Conservation (phyloP, 495 filamentous ascomycete species). For the Tuber brumale region DNA sequence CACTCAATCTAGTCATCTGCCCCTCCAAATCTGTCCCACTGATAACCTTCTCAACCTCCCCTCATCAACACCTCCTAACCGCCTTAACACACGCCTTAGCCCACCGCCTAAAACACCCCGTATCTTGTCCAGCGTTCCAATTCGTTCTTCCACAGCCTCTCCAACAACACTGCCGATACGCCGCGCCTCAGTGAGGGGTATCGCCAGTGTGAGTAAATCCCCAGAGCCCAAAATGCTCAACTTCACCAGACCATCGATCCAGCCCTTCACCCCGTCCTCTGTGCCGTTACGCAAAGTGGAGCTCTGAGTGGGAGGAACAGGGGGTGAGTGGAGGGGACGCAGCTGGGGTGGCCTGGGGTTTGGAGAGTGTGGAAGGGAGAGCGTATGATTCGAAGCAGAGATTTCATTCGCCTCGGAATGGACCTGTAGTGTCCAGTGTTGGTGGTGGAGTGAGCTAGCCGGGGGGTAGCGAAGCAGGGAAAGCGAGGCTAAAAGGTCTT, state of each 20-base stretch:
- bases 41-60: not conserved
- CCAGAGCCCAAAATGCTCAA: slow-evolving; percentile 12
- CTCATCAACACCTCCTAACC: slow-evolving; percentile 17
- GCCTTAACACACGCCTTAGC: slow-evolving; percentile 21
- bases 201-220: slow-evolving; percentile 13
- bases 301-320: too few relatives aligned
- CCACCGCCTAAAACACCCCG: slow-evolving; percentile 3
- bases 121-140: slow-evolving; percentile 15
- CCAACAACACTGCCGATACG: slow-evolving; percentile 21
- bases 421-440: not conserved
- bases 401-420: not conserved
- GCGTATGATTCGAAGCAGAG: slow-evolving; percentile 43
- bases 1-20: too few relatives aligned
- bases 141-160: slow-evolving; percentile 20
- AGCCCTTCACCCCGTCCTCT: not conserved
- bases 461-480: too few relatives aligned
- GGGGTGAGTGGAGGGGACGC: too few relatives aligned
- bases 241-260: not conserved
- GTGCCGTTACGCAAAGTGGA: slow-evolving; percentile 22
- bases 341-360: slow-evolving; percentile 26
- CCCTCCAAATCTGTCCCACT: too few relatives aligned
- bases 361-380: slow-evolving; percentile 42
- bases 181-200: slow-evolving; percentile 8
- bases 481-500: too few relatives aligned
- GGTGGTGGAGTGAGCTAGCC: slow-evolving; percentile 6